Evolutionary conservation across 257 asterid genomes (phyloP), one percentile per base, ranked within the genome.

Genomic region (Penstemon barbatus): DNA sequence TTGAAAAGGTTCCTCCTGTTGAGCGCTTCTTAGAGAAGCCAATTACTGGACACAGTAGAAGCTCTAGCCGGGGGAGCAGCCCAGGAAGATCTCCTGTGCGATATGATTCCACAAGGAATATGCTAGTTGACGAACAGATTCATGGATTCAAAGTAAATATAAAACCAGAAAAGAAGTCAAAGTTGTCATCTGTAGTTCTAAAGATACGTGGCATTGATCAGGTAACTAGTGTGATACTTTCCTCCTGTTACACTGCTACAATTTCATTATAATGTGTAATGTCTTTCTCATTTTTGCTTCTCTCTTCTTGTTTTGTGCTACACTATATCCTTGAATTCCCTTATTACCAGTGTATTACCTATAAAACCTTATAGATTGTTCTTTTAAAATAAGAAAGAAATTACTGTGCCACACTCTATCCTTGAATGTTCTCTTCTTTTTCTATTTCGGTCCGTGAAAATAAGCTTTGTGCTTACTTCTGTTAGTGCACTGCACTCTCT

Each of bases 191-290:
- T 15, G 99, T 91, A 12, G 99, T 94, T 72, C 79, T 94, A 78
- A 94, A 89, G 87, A 87, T 94, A 52, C 99, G 99, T 54, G 99
- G 99, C 77, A 94, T 94, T 72, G 99, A 94, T 83, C 96, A 94
- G 96, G 99, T 94, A 81, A 76, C 63, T 69, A 57, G 68, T 60
- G 66, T 55, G 61, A 40, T 61, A 6, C 49, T 46, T 69, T 19
- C 59, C 48, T 48, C 59, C 61, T 71, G 59, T 66, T 60, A 53
- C 73, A 61, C 64, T 44, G 38, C 59, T 62, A 52, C 63, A 25
- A 11, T 55, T 18, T 50, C 43, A 15, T 58, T 12, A 36, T 61
- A n/a, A 45, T 38, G 49, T 46, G 15, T 37, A 45, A 8, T 44
- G 15, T 68, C 12, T 57, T 49, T 57, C 66, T 46, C 63, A 40